A percentile compares a stretch with the other conserved stretches of the same genome.
Conservation (phyloP, 305 asterid species). For the Caryopteris hybrid region DNA sequence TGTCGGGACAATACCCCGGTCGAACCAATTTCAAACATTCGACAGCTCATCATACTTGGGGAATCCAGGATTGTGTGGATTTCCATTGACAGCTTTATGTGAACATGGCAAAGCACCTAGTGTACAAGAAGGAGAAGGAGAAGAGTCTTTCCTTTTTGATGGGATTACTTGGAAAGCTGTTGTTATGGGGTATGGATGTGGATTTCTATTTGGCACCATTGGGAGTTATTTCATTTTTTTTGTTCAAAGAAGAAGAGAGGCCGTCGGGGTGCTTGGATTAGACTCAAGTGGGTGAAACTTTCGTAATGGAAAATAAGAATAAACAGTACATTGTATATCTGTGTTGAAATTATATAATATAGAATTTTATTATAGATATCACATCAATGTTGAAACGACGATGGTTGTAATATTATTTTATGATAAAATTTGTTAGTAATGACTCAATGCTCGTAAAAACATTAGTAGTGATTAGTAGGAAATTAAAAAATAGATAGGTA, state of each 20-base stretch:
- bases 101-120: background rate
- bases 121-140: background rate
- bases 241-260: too few species aligned
- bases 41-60: slow-evolving; percentile 16
- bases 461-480: too few species aligned
- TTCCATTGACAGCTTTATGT: slow-evolving; percentile 16
- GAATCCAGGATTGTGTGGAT: slow-evolving; percentile 27
- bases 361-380: too few species aligned
- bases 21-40: slow-evolving; percentile 17
- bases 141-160: background rate
- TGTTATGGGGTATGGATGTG: slow-evolving; percentile 13
- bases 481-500: too few species aligned
- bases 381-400: too few species aligned
- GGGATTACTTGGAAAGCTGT: slow-evolving; percentile 21
- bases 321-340: too few species aligned
- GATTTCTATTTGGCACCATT: background rate
- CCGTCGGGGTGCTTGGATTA: too few species aligned
- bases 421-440: too few species aligned
- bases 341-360: too few species aligned
- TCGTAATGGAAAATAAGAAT: background rate
- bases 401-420: too few species aligned
- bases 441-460: too few species aligned
- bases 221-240: background rate
- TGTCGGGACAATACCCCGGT: slow-evolving; percentile 11
- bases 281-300: background rate